These are phyloP conservation scores for Arthrocladium fulminans DNA, from an alignment of 2,329 filamentous ascomycete genomes.

Conservation along the genomic window DNA sequence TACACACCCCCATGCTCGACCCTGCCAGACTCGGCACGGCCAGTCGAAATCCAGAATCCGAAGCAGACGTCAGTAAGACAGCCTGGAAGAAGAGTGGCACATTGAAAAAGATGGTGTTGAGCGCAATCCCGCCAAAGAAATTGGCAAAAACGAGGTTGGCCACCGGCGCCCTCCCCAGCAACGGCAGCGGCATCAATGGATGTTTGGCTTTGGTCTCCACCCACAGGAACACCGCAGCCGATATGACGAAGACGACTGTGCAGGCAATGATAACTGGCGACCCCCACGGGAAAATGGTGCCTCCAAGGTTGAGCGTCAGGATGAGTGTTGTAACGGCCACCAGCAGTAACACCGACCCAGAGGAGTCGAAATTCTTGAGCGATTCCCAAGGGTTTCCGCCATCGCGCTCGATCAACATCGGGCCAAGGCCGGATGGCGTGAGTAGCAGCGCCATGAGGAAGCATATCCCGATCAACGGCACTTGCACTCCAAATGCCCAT, in stretches of 20 bases:
- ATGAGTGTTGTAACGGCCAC: conserved; percentile 57
- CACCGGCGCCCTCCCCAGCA: conserved; percentile 60
- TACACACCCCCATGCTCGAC: conserved; percentile 33
- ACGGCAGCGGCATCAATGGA: conserved; percentile 65
- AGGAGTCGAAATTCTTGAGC: conserved; percentile 61
- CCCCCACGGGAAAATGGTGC: conserved; percentile 58
- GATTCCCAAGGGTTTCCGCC: conserved; percentile 57
- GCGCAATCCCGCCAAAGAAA: conserved; percentile 59
- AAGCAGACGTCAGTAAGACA: conserved; percentile 30
- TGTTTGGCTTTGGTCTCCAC: conserved; percentile 60
- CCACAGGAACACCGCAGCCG: conserved; percentile 59
- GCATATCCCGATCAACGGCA: conserved; percentile 53
- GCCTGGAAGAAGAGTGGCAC: conserved; percentile 73
- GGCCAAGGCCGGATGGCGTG: conserved; percentile 53
- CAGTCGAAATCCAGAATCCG: conserved; percentile 14
- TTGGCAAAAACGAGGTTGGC: conserved; percentile 62
- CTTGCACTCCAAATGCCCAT: conserved; percentile 65
- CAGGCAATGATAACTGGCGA: conserved; percentile 49
- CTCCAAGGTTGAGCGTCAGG: conserved; percentile 62
- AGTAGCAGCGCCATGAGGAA: conserved; percentile 57
- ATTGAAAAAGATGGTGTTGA: conserved; percentile 57
- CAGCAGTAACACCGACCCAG: conserved; percentile 59
- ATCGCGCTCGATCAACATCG: conserved; percentile 31
- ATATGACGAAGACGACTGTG: conserved; percentile 46
- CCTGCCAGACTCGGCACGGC: conserved; percentile 19